Evolutionary conservation across 2,329 filamentous ascomycete species (phyloP), one percentile per base, ranked within the genome.

Genomic region (Colletotrichum tofieldiae): DNA sequence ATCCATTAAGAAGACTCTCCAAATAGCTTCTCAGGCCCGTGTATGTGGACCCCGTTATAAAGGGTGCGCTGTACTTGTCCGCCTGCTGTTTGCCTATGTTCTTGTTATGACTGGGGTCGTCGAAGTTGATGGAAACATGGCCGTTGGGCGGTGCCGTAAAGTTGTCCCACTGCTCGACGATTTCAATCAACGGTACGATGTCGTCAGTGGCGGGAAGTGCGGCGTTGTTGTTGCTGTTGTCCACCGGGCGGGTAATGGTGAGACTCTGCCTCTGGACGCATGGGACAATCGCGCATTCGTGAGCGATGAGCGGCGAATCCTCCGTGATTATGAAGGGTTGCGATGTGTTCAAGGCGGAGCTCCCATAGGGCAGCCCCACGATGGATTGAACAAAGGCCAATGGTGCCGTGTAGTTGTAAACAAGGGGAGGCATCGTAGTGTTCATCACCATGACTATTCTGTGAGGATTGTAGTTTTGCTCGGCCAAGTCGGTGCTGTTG

Each of bases 381-480:
- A 72, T 72, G 29, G 69, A 64, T 26, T 72, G 69, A 45, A 68
- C 32, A 5, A 64, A n/a, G 26, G 64, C 64, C 11, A 72, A 41
- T 2, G 69, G 69, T 2, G 26, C 26, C 2, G 39, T 52, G 37
- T 72, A 68, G 3, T 66, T 72, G 41, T 63, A 67, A 20, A 64
- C 51, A 14, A 72, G 58, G 5, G 64, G 51, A 18, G 20, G 41
- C 23, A n/a, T 41, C 3, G 49, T 58, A 6, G 69, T 61, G 52
- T 66, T 72, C 41, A 72, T 63, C 11, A 60, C 37, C 49, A 72
- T 67, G 18, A 63, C 64, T 7, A 49, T 55, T 35, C 55, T 47
- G 5, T 51, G 26, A 9, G 35, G 8, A 20, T 49, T 39, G 26
- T 32, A 9, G 35, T 11, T 37, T 11, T 37, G 35, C 35, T 37